Base-by-base conservation (phyloP, 805 yeast genomes). In the Wickerhamomyces ciferrii region DNA sequence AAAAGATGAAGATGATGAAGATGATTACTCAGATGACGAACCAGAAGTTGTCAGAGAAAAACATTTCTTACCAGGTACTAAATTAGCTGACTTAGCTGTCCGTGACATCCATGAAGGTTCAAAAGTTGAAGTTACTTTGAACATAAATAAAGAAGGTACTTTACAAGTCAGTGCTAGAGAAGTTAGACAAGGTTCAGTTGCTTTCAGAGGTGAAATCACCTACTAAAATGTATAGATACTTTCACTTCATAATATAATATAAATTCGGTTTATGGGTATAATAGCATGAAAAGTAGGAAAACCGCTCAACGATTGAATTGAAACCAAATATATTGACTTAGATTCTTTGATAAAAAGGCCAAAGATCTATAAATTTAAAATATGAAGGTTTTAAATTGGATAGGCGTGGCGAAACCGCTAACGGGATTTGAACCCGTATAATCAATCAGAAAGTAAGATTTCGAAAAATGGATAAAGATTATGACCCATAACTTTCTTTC, bases 1-100 rank as follows among this genome's bases (percentile, higher is more conserved):
- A 44, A 78, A 74, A 61, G 78, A 74, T 43, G 77, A 67, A 51
- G 75, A 76, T 31, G 79, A 74, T 53, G 76, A 70, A 37, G 39
- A 37, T 20, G 79, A 74, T 29, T 83, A 72, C 53, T 65, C 68
- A 23, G 96, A 89, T 58, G 96, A 87, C 54, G 97, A 91, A 72
- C 97, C 96, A 54, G 97, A 91, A 68, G 75, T 88, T 62, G 71
- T 80, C 53, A 84, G 81, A 69, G 87, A 81, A 71, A 84, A 84
- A 53, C 82, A 81, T 41, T 82, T 81, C 73, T 78, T 78, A 61
- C 79, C 90, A 52, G 88, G 89, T 53, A 75, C 79, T 44, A 76
- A 80, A 59, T 75, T 94, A 59, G 96, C 90, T 53, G 87, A 87
- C 63, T 72, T 90, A 55, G 84, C 84, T 43, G 72, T 91, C 51